phyloP scores from a whole-genome alignment of 1,139 yeast species.

The Yamadazyma friedrichii region DNA sequence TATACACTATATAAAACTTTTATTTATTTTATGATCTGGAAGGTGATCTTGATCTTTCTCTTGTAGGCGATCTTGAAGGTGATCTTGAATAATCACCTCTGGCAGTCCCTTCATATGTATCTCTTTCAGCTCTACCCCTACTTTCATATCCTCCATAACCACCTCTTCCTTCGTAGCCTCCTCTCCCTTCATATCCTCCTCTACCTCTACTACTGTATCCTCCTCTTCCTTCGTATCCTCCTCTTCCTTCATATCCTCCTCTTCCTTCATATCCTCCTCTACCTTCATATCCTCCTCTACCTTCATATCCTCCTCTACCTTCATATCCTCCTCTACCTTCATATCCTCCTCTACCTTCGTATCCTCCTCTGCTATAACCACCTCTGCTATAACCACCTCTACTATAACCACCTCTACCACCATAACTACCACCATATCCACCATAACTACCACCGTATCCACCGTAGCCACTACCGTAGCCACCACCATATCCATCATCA shows the following conservation, averaged over 20 bases:
- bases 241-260: conserved; percentile 15
- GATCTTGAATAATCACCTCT: conserved; percentile 32
- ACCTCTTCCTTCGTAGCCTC: conserved; percentile 19
- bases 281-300: conserved; percentile 9
- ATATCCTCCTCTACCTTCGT: conserved; percentile 20
- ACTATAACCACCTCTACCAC: conserved; percentile 24
- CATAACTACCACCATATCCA: conserved; percentile 28
- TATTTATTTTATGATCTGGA: conserved; percentile 19
- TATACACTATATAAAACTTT: conserved; percentile 1
- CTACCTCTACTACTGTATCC: conserved; percentile 20
- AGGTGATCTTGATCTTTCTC: conserved; percentile 44
- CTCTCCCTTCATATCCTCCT: conserved; percentile 19
- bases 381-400: conserved; percentile 16
- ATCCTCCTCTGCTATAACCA: conserved; percentile 11
- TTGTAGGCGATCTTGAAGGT: conserved; percentile 41
- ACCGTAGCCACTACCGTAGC: conserved; percentile 18
- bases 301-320: conserved; percentile 23
- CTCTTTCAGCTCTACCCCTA: conserved; percentile 12
- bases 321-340: conserved; percentile 16
- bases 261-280: conserved; percentile 20
- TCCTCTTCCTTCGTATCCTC: conserved; percentile 17
- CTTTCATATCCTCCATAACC: conserved; percentile 16
- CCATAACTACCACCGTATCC: conserved; percentile 18
- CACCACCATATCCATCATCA: conserved; percentile 23
- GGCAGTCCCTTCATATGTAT: conserved; percentile 8